A percentile compares a stretch with the other conserved stretches of the same genome.
phyloP scores from a whole-genome alignment of 345 rosid species.

The Salix dunnii region DNA sequence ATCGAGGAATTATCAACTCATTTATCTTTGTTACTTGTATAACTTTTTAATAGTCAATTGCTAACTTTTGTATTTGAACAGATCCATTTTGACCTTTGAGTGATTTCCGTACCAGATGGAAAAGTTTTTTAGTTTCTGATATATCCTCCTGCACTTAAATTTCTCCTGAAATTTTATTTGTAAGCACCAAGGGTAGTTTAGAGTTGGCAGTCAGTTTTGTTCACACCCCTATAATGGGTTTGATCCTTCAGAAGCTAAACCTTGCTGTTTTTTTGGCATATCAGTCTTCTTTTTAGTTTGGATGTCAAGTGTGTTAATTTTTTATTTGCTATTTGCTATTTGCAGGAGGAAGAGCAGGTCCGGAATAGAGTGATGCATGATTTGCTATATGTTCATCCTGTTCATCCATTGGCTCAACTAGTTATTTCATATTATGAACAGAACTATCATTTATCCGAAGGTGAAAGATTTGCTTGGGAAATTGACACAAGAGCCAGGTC shows the following conservation, averaged over 20 bases:
- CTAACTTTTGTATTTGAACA: neutral
- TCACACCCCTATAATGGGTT: neutral
- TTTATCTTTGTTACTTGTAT: neutral
- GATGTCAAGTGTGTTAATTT: constrained; percentile 6
- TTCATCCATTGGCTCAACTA: constrained; percentile 61
- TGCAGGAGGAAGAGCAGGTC: constrained; percentile 69
- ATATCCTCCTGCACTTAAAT: neutral
- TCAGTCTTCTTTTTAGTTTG: neutral
- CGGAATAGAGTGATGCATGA: constrained; percentile 89
- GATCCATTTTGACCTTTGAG: neutral
- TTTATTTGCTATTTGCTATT: constrained; percentile 9
- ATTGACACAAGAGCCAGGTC: constrained; percentile 71
- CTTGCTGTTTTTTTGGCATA: neutral
- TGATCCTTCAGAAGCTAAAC: neutral
- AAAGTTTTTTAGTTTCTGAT: neutral
- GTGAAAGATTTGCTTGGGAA: constrained; percentile 38
- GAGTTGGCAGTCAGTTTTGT: neutral
- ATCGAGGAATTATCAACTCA: neutral
- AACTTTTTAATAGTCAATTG: neutral
- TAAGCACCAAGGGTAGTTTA: neutral
- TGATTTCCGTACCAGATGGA: neutral
- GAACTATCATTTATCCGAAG: constrained; percentile 25
- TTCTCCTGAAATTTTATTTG: neutral
- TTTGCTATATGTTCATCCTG: constrained; percentile 66
- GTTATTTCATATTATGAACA: constrained; percentile 40